Base-by-base conservation (phyloP, 1,284 basidiomycete species). In the Kwoniella shivajii region DNA sequence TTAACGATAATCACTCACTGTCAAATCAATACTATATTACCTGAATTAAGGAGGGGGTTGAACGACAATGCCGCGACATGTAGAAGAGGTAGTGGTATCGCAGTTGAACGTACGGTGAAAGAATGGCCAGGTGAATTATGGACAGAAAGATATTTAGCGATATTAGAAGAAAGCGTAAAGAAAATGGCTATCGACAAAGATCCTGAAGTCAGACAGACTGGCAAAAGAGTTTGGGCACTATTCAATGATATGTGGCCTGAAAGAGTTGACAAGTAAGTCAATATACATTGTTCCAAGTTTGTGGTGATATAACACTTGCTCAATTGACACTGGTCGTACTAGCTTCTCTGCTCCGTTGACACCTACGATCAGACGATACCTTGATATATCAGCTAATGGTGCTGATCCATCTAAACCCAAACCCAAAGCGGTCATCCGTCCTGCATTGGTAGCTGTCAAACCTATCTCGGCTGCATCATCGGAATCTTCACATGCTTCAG, bases 271-370 rank as follows among this genome's bases (percentile, higher is more conserved):
- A 66, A 66, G 72, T 80, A 60, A 74, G 78, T 73, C 3, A 6
- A 16, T 9, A 14, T 24, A 10, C 53, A 18, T 9, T 16, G 13
- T n/a, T n/a, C n/a, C n/a, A n/a, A 27, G 33, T 16, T 30, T 13
- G 43, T 30, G 18, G 22, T 18, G 6, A 26, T 43, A 6, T 9
- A 13, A 16, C 51, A 10, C 54, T 29, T 14, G 30, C 20, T 16
- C 24, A 13, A 47, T 57, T 67, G 51, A 68, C 58, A 41, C 24
- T 27, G 36, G 11, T 3, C 10, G 6, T 22, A 16, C 1, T 58
- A 80, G 78, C 2, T 82, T 81, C 45, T 75, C 78, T 6, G 73
- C 70, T 10, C 79, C 79, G 1, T 63, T 82, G 26, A 80, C 80
- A 4, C 80, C 80, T 0, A 80, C 78, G 0, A 77, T 78, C 41